These are phyloP conservation scores for Hygrophorus russula DNA, from an alignment of 768 basidiomycete species.

Conservation along the genomic window DNA sequence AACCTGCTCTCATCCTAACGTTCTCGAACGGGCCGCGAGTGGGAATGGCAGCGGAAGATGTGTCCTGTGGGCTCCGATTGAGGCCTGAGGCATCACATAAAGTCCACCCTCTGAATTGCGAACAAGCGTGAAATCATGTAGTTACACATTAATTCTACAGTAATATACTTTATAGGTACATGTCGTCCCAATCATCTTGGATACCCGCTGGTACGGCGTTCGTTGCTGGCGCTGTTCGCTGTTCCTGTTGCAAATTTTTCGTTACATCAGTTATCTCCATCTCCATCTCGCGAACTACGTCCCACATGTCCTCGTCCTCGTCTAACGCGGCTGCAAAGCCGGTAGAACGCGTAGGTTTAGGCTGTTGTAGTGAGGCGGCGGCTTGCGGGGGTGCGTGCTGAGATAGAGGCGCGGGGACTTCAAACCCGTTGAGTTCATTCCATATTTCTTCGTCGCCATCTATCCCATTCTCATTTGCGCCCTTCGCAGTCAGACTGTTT, in stretches of 20 bases:
- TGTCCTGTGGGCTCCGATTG: conserved; percentile 58
- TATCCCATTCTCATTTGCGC: conserved; percentile 7
- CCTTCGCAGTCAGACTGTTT: background rate
- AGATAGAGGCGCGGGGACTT: background rate
- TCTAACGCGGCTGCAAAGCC: conserved; percentile 6
- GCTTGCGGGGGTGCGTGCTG: conserved; percentile 1
- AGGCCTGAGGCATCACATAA: background rate
- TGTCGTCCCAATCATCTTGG: conserved; percentile 53
- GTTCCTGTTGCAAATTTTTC: conserved; percentile 8
- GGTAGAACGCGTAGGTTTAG: background rate
- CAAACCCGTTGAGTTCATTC: conserved; percentile 23
- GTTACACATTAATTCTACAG: background rate
- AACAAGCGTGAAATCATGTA: background rate
- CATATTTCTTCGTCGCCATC: conserved; percentile 53
- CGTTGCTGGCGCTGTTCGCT: conserved; percentile 7
- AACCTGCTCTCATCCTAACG: conserved; percentile 72
- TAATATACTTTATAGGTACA: conserved; percentile 34
- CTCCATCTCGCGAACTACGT: conserved; percentile 49
- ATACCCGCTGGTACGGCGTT: conserved; percentile 16
- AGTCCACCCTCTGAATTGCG: background rate
- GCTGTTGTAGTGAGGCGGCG: background rate
- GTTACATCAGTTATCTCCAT: conserved; percentile 13
- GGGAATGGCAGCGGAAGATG: conserved; percentile 77
- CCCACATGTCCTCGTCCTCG: conserved; percentile 67
- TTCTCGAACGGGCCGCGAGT: conserved; percentile 63